Percentiles rank a stretch among this genome's conserved stretches.
These are phyloP conservation scores for Fusarium nelsonii DNA, from an alignment of 2,329 filamentous ascomycete species.

Conservation along the genomic window DNA sequence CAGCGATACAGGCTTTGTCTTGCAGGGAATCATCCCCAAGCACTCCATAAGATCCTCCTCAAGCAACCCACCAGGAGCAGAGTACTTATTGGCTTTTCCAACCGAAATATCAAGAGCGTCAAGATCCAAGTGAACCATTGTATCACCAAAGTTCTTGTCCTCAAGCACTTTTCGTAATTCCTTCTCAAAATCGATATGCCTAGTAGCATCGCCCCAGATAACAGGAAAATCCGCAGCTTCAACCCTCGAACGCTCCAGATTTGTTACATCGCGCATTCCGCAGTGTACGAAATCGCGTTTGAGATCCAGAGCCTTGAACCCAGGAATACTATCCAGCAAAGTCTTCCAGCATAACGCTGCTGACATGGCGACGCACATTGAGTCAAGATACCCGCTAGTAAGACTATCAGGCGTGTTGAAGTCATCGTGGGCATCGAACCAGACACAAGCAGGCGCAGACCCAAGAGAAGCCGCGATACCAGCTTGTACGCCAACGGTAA, in stretches of 20 bases:
- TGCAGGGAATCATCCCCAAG: slow-evolving; percentile 25
- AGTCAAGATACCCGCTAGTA: slow-evolving; percentile 47
- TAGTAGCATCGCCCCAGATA: slow-evolving; percentile 47
- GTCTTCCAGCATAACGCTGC: slow-evolving; percentile 45
- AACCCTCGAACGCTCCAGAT: slow-evolving; percentile 33
- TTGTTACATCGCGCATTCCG: slow-evolving; percentile 15
- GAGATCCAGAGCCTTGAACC: slow-evolving; percentile 33
- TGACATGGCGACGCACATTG: slow-evolving; percentile 48
- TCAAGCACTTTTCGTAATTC: slow-evolving; percentile 23
- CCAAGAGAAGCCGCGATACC: slow-evolving; percentile 45
- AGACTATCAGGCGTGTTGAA: slow-evolving; percentile 49
- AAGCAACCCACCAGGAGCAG: slow-evolving; percentile 52
- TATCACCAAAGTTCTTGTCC: slow-evolving; percentile 24
- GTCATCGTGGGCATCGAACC: slow-evolving; percentile 60
- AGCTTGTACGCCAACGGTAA: slow-evolving; percentile 41
- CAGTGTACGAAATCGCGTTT: slow-evolving; percentile 7
- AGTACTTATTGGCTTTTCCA: slow-evolving; percentile 54
- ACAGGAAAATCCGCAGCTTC: slow-evolving; percentile 48
- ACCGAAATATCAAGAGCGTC: slow-evolving; percentile 52
- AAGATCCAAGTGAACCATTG: slow-evolving; percentile 54
- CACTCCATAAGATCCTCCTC: slow-evolving; percentile 44
- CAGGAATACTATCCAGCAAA: slow-evolving; percentile 39
- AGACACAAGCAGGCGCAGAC: slow-evolving; percentile 51
- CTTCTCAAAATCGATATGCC: slow-evolving; percentile 31
- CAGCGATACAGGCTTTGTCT: slow-evolving; percentile 29